phyloP scores from a whole-genome alignment of 2,329 filamentous ascomycete genomes.

The Exophiala dermatitidis region DNA sequence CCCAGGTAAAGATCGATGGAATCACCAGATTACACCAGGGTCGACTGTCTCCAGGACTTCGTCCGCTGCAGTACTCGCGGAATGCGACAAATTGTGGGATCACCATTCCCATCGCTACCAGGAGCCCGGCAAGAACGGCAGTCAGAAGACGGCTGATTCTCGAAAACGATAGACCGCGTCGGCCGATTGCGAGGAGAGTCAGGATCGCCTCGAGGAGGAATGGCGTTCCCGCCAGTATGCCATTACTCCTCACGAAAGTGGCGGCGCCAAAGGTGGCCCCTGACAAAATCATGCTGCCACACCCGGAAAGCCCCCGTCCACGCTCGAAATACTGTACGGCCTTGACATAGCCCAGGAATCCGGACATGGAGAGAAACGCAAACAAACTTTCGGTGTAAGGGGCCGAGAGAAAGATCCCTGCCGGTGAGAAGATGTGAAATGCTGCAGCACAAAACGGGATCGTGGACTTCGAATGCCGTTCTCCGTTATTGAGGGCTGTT shows the following conservation, averaged over 20 bases:
- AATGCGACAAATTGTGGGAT: conserved; percentile 72
- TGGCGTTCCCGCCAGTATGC: conserved; percentile 69
- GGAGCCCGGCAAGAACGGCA: conserved; percentile 58
- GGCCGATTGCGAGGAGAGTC: conserved; percentile 39
- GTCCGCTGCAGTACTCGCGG: conserved; percentile 55
- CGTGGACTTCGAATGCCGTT: conserved; percentile 32
- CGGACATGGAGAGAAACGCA: conserved; percentile 67
- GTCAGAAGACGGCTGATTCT: conserved; percentile 49
- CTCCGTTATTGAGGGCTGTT: conserved; percentile 14
- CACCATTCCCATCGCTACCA: conserved; percentile 60
- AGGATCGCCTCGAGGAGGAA: conserved; percentile 58
- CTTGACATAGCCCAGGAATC: conserved; percentile 61
- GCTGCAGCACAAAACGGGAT: conserved; percentile 61
- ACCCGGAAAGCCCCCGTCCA: conserved; percentile 38
- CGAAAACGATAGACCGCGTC: conserved; percentile 32
- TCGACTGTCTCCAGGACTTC: conserved; percentile 35
- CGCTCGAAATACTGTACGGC: conserved; percentile 31
- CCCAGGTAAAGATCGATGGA: conserved; percentile 86
- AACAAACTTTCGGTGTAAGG: conserved; percentile 79
- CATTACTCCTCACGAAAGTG: conserved; percentile 74
- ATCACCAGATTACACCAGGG: conserved; percentile 68
- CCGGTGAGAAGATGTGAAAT: conserved; percentile 78
- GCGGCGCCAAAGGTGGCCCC: conserved; percentile 66
- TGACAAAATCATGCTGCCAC: conserved; percentile 44
- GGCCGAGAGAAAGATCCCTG: conserved; percentile 79